Percentiles rank a stretch among this genome's conserved stretches.
These are phyloP conservation scores for Wallacemonas sp. DNA, from an alignment of 208 protist genomes.

Conservation along the genomic window DNA sequence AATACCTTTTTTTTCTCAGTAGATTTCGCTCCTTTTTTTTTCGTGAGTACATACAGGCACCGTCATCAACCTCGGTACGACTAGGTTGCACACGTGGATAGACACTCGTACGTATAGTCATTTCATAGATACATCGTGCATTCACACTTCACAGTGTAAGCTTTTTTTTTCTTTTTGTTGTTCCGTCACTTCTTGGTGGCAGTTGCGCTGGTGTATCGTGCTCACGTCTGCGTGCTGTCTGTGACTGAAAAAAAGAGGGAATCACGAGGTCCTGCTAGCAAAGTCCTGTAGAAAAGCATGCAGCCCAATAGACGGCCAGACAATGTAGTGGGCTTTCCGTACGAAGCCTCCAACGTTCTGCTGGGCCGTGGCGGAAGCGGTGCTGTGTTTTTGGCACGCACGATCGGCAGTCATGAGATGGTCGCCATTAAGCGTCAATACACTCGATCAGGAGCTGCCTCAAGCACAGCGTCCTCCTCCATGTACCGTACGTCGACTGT, in stretches of 20 bases:
- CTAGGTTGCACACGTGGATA: too few species aligned
- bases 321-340: slow-evolving; percentile 38
- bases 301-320: background rate
- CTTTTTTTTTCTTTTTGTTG: slow-evolving; percentile 8
- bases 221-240: too few species aligned
- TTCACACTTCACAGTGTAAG: too few species aligned
- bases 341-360: slow-evolving; percentile 61
- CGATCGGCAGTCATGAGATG: slow-evolving; percentile 28
- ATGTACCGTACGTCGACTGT: background rate
- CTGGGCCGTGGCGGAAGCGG: slow-evolving; percentile 74
- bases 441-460: background rate
- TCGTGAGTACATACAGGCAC: too few species aligned
- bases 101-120: too few species aligned
- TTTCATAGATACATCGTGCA: too few species aligned
- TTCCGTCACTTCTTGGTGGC: background rate
- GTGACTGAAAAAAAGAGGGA: too few species aligned
- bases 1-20: slow-evolving; percentile 21
- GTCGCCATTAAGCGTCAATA: slow-evolving; percentile 77
- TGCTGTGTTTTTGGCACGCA: slow-evolving; percentile 64
- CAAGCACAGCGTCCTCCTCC: background rate
- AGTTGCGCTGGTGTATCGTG: too few species aligned
- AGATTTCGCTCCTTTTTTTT: background rate
- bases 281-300: background rate
- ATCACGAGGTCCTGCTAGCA: background rate
- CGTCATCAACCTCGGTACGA: too few species aligned